A percentile compares a stretch with the other conserved stretches of the same genome.
Conservation (phyloP, 192 early-diverging fungal genomes). For the Coemansia sp. region DNA sequence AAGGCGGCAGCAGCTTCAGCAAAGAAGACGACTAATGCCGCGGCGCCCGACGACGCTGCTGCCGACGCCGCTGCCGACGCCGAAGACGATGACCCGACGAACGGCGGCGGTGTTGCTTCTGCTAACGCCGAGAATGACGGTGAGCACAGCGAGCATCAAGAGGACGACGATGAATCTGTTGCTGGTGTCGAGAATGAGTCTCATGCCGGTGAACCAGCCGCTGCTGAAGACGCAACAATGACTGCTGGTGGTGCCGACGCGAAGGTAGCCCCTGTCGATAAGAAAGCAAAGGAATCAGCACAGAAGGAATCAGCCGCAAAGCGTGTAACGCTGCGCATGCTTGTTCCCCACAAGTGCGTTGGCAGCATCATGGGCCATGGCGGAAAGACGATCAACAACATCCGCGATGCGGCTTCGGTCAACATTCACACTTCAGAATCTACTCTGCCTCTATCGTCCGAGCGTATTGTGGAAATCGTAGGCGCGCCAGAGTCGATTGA, state of each 20-base stretch:
- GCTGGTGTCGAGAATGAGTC: neutral
- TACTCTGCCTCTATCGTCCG: constrained; percentile 41
- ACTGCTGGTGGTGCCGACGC: neutral
- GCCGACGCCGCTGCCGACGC: neutral
- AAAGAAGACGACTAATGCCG: neutral
- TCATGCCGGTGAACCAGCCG: neutral
- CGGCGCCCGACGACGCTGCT: constrained; percentile 6
- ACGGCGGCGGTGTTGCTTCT: neutral
- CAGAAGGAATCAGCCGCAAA: constrained; percentile 4
- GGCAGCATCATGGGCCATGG: constrained; percentile 58
- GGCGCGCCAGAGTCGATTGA: constrained; percentile 40
- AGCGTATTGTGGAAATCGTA: constrained; percentile 47
- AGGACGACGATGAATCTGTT: neutral
- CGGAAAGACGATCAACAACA: constrained; percentile 52
- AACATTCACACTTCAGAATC: constrained; percentile 52
- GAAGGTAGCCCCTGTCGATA: constrained; percentile 1
- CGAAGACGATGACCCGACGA: neutral
- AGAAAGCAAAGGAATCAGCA: constrained; percentile 3
- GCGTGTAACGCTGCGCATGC: constrained; percentile 36
- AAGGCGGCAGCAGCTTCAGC: neutral
- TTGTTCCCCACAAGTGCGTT: constrained; percentile 55
- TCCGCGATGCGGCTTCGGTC: constrained; percentile 38
- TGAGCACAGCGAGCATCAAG: neutral
- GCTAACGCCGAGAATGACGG: neutral
- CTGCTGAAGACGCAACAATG: neutral